Evolutionary conservation across 139 green algal genomes (phyloP).

Genomic region (Parachlorella kessleri): DNA sequence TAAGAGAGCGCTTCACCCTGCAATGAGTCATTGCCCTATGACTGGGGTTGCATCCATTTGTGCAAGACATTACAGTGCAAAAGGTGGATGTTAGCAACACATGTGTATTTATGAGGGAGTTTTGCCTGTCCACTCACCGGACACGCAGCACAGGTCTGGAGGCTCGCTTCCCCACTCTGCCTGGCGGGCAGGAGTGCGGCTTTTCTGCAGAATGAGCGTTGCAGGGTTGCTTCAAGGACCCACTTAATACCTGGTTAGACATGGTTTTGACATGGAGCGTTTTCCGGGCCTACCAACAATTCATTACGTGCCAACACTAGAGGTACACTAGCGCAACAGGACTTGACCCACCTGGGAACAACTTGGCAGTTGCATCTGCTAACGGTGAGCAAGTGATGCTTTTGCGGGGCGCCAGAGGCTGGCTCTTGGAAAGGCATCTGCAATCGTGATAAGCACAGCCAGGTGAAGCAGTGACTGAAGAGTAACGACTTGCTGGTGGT

Average conservation of each 20-base stretch:
- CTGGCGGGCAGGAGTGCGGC: slow-evolving; percentile 20
- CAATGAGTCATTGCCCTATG: background rate
- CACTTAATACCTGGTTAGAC: background rate
- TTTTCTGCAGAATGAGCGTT: background rate
- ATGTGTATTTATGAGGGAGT: background rate
- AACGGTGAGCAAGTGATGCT: background rate
- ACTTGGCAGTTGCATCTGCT: background rate
- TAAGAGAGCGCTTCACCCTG: slow-evolving; percentile 30
- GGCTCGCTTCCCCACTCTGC: background rate
- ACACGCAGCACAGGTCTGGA: background rate
- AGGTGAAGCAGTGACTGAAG: no score
- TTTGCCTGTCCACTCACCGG: slow-evolving; percentile 1
- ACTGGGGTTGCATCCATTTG: background rate
- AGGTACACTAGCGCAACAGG: background rate
- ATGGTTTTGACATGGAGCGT: background rate
- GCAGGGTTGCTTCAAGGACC: background rate
- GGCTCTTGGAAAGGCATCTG: background rate
- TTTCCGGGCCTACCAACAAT: no score
- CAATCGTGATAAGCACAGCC: background rate
- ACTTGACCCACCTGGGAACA: background rate
- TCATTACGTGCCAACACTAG: background rate
- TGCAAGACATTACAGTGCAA: background rate
- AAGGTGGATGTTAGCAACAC: background rate
- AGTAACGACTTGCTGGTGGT: no score
- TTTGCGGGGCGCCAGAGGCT: background rate